Evolutionary conservation across 768 basidiomycete genomes (phyloP), one percentile per base, ranked within the genome.

Genomic region (Pleurotus sapidus): DNA sequence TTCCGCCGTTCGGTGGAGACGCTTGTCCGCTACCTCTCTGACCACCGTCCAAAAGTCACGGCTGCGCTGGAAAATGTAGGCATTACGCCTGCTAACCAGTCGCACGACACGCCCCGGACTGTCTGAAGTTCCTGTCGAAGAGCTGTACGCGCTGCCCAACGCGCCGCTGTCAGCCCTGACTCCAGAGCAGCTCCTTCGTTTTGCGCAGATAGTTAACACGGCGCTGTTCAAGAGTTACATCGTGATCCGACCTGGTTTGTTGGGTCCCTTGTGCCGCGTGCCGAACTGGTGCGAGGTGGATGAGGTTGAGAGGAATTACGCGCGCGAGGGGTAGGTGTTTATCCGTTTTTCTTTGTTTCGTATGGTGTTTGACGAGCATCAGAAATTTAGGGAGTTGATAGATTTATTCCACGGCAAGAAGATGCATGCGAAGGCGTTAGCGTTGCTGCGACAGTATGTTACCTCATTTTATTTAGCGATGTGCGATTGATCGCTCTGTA

Each of bases 201-300:
- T 89, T 56, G 94, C 95, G 0, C 95, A 98, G 72, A 86, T 98
- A 34, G 90, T 98, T 23, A 93, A 98, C 65, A 98, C 97, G 1
- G 95, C 92, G 7, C 73, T 98, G 61, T 95, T 98, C 72, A 96
- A 97, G 72, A 87, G 89, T 2, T 97, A 96, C 69, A 74, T 98
- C 18, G 79, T 92, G 18, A 87, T 89, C 42, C 78, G 89, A 45
- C 93, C 96, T 0, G 82, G 80, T 11, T 73, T 99, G 57, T 74
- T 98, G 8, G 93, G 92, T 0, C 85, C 92, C 27, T 71, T 98
- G 49, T 98, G 96, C 70, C 82, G 96, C 43, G 76, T 96, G 23
- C 84, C 92, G 2, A 98, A 97, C 70, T 99, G 95, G 94, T 98
- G 96, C 70, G 97, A 98, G 66, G 95, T 98, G 1, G 86, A 85